Conservation (phyloP, 2,329 filamentous ascomycete species). For the Emergomyces orientalis region DNA sequence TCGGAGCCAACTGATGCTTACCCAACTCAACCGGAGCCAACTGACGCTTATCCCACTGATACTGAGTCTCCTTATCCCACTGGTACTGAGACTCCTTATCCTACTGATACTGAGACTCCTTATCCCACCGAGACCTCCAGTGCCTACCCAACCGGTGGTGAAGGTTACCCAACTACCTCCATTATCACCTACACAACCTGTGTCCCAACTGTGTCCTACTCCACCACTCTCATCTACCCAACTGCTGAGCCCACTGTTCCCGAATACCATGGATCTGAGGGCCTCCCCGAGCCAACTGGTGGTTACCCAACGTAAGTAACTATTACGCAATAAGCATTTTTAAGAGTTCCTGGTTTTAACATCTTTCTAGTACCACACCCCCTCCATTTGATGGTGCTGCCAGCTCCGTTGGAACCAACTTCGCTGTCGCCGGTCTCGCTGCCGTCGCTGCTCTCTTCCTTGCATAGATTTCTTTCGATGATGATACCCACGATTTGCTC, state of each 20-base stretch:
- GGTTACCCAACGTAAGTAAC: slow-evolving; percentile 7
- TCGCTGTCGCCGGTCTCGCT: slow-evolving; percentile 24
- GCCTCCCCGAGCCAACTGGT: slow-evolving; percentile 4
- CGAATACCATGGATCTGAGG: slow-evolving; percentile 10
- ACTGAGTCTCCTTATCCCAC: slow-evolving; percentile 11
- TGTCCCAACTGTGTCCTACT: slow-evolving; percentile 20
- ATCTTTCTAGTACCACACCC: neutral
- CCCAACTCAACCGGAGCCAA: no score
- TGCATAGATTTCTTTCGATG: slow-evolving; percentile 22
- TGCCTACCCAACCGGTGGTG: slow-evolving; percentile 5
- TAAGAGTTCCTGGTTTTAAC: no score
- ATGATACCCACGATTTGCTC: slow-evolving; percentile 17
- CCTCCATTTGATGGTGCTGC: slow-evolving; percentile 24
- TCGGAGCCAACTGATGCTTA: slow-evolving; percentile 36
- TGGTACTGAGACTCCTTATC: slow-evolving; percentile 4
- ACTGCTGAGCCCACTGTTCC: slow-evolving; percentile 10
- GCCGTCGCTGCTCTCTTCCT: slow-evolving; percentile 24
- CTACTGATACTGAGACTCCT: slow-evolving; percentile 4
- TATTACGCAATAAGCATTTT: no score
- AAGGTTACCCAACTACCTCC: slow-evolving; percentile 12
- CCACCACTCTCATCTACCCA: slow-evolving; percentile 14
- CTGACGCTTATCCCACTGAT: slow-evolving; percentile 45
- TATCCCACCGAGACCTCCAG: neutral
- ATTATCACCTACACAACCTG: slow-evolving; percentile 47
- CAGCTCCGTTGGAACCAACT: slow-evolving; percentile 22